These are phyloP conservation scores for Cylindrodendrum hubeiense DNA, from an alignment of 2,329 filamentous ascomycete genomes.

Conservation along the genomic window DNA sequence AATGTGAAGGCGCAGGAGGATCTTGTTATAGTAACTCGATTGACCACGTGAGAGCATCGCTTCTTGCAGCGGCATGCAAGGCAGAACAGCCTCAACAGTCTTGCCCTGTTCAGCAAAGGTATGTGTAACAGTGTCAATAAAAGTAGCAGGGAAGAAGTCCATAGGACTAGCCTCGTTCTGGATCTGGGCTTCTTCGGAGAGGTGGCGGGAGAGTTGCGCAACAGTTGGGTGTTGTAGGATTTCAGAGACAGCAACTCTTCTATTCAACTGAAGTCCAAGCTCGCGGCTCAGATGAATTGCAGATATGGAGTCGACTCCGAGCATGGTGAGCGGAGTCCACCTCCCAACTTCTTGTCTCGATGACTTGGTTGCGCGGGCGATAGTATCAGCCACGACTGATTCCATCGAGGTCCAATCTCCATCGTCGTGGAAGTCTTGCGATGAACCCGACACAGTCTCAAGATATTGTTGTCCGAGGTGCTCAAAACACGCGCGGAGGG, in stretches of 20 bases:
- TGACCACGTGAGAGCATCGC: constrained; percentile 77
- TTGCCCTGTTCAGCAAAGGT: constrained; percentile 49
- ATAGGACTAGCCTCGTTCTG: neutral
- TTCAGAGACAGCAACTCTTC: constrained; percentile 72
- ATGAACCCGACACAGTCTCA: constrained; percentile 45
- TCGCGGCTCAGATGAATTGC: constrained; percentile 77
- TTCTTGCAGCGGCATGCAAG: constrained; percentile 90
- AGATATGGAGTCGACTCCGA: constrained; percentile 87
- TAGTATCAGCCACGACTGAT: constrained; percentile 62
- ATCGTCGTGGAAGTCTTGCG: constrained; percentile 46
- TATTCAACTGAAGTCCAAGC: constrained; percentile 61
- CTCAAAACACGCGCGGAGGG: constrained; percentile 63
- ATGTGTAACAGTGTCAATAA: constrained; percentile 44
- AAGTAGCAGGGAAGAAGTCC: constrained; percentile 44
- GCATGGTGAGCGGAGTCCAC: constrained; percentile 79
- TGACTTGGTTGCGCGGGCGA: constrained; percentile 65
- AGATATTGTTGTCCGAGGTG: constrained; percentile 60
- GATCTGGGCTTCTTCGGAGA: constrained; percentile 17
- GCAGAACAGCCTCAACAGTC: constrained; percentile 70
- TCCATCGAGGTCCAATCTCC: constrained; percentile 69
- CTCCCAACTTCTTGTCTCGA: constrained; percentile 63
- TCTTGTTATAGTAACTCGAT: constrained; percentile 78
- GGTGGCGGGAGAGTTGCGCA: constrained; percentile 65
- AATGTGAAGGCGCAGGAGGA: constrained; percentile 71
- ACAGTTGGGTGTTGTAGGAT: constrained; percentile 78